Base-by-base conservation (phyloP, 257 asterid species). In the Solanum pinnatisectum region DNA sequence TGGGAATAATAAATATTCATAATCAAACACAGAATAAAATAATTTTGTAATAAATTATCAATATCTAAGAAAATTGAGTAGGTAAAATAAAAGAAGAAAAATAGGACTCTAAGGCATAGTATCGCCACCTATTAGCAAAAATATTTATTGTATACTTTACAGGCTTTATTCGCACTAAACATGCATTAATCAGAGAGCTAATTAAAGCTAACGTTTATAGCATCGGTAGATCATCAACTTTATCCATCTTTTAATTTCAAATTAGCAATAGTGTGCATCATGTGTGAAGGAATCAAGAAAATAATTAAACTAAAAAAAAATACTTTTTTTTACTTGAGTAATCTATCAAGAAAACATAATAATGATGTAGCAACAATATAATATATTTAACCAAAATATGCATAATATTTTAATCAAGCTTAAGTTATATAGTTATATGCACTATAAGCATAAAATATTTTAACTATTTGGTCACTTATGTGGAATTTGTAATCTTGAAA, bases 181-280 rank as follows among this genome's bases (percentile, higher is more conserved):
- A 82, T 82, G 70, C 85, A 82, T 82, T 82, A 82, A 82, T 82
- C 85, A 82, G 70, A 82, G 85, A 82, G 85, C 70, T 46, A 71
- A 71, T 71, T 71, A 81, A 81, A 81, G 85, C 40, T 46, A 82
- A 82, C 49, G 70, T 32, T 49, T 82, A 82, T 81, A 81, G 70
- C 85, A 81, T 77, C 49, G 8, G 27, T 79, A 16, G 68, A 81
- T 81, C 18, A 81, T 60, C 42, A 82, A 82, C 85, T 82, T 82
- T 82, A 82, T 30, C 30, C 70, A 82, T 49, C 70, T 82, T 72
- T 77, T 40, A 39, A 5, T 39, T 49, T 82, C 85, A 49, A 82
- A 18, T 18, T 81, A 52, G 37, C 42, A 81, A 10, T 18, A 30
- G 44, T 49, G 70, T 52, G 44, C 67, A 82, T 46, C 85, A 81